These are phyloP conservation scores for Cubamyces sp. DNA, from an alignment of 768 basidiomycete species.

Conservation along the genomic window DNA sequence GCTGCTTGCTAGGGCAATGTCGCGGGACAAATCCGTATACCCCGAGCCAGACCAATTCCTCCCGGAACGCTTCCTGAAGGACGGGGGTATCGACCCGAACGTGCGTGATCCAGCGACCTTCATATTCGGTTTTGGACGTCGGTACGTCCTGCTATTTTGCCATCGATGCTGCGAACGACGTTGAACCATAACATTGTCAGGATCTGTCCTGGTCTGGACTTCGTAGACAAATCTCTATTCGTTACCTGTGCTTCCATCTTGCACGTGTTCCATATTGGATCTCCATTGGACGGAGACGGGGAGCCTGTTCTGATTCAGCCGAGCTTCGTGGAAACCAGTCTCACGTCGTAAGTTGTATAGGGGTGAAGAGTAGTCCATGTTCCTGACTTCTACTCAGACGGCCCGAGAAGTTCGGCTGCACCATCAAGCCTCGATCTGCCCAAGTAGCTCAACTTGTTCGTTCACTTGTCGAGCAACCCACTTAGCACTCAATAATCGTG, in stretches of 20 bases:
- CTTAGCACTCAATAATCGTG: background rate
- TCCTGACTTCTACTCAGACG: background rate
- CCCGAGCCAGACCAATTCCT: conserved; percentile 18
- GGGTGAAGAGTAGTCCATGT: background rate
- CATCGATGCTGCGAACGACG: background rate
- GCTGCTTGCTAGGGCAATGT: conserved; percentile 10
- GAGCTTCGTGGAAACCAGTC: background rate
- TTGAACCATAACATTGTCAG: background rate
- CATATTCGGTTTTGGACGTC: conserved; percentile 24
- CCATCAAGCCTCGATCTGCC: background rate
- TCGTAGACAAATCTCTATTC: conserved; percentile 9
- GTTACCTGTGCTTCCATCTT: conserved; percentile 13
- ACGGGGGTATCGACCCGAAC: conserved; percentile 5
- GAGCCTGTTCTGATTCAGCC: background rate
- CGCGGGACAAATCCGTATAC: conserved; percentile 13
- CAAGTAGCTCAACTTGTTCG: background rate
- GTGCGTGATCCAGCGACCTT: conserved; percentile 17
- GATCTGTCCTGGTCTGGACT: conserved; percentile 18
- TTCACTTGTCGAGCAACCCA: background rate
- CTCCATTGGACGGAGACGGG: conserved; percentile 7
- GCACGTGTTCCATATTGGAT: conserved; percentile 9
- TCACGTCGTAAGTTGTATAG: conserved; percentile 11
- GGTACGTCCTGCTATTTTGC: conserved; percentile 1
- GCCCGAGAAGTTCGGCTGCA: conserved; percentile 3
- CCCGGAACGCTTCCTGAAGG: conserved; percentile 19